A percentile compares a stretch with the other conserved stretches of the same genome.
Evolutionary conservation across 306 rosid species (phyloP).

Genomic region (Vigna angularis): DNA sequence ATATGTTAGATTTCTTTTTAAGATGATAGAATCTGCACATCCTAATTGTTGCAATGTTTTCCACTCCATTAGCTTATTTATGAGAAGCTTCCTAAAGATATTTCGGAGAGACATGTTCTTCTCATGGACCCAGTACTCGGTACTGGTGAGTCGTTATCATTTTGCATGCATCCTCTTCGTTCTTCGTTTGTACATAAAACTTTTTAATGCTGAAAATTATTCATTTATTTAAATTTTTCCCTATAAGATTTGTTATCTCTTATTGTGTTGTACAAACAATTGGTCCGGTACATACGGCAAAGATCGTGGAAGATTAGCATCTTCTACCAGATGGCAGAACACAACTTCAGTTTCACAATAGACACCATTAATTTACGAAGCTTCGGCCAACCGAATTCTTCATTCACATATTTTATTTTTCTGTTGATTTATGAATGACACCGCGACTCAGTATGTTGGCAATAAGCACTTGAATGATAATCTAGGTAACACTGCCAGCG

Average conservation of each 20-base stretch:
- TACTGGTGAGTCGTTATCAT: constrained; percentile 63
- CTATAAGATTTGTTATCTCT: constrained; percentile 3
- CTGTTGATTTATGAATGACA: neutral
- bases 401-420: neutral
- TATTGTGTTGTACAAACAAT: neutral
- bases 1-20: constrained; percentile 17
- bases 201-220: constrained; percentile 15
- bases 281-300: neutral
- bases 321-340: constrained; percentile 8
- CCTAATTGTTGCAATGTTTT: constrained; percentile 20
- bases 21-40: constrained; percentile 27
- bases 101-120: constrained; percentile 94
- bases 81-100: constrained; percentile 93
- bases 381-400: neutral
- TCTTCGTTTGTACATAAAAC: constrained; percentile 11
- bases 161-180: neutral
- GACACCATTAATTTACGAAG: neutral
- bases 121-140: constrained; percentile 95
- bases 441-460: neutral
- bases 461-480: constrained; percentile 18
- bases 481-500: constrained; percentile 87
- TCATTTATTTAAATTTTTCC: neutral
- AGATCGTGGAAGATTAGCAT: constrained; percentile 9
- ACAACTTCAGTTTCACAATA: constrained; percentile 2
- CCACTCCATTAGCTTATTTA: constrained; percentile 68